Conservation (phyloP, 768 basidiomycete species). For the Lentinula detonsa region DNA sequence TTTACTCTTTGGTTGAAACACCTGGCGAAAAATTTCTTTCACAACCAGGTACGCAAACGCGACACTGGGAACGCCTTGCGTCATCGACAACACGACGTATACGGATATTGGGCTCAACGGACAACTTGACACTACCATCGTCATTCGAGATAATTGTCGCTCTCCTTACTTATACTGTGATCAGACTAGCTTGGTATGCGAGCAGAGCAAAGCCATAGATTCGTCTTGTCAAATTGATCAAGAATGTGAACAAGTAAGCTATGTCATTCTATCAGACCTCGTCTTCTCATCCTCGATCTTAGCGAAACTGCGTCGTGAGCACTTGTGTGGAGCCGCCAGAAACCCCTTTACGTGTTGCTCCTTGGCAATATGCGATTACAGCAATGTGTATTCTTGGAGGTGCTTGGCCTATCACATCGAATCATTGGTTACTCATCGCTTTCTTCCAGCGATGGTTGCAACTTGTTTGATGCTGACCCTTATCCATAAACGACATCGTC, state of each 20-base stretch:
- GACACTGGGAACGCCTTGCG: conserved; percentile 44
- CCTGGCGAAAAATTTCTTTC: background rate
- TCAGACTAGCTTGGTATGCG: conserved; percentile 33
- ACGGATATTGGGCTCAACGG: conserved; percentile 35
- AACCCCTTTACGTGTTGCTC: conserved; percentile 28
- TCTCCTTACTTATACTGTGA: conserved; percentile 52
- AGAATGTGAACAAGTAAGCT: conserved; percentile 42
- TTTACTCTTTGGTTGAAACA: background rate
- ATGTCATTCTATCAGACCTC: background rate
- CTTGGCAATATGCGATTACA: conserved; percentile 40
- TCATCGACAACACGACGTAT: conserved; percentile 47
- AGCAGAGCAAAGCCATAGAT: conserved; percentile 35
- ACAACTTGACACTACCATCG: conserved; percentile 36
- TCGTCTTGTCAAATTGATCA: conserved; percentile 42
- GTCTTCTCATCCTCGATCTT: background rate
- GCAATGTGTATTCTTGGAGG: conserved; percentile 30
- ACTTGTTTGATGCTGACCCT: conserved; percentile 31
- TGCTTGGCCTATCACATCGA: conserved; percentile 8
- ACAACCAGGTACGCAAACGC: conserved; percentile 47
- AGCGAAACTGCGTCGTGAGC: conserved; percentile 24
- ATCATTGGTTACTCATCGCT: background rate
- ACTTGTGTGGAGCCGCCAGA: conserved; percentile 29
- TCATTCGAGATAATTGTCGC: conserved; percentile 57
- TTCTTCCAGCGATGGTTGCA: conserved; percentile 27
- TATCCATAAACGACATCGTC: conserved; percentile 35